These are phyloP conservation scores for Chaetomium olivaceum DNA, from an alignment of 2,329 filamentous ascomycete genomes.

Conservation along the genomic window DNA sequence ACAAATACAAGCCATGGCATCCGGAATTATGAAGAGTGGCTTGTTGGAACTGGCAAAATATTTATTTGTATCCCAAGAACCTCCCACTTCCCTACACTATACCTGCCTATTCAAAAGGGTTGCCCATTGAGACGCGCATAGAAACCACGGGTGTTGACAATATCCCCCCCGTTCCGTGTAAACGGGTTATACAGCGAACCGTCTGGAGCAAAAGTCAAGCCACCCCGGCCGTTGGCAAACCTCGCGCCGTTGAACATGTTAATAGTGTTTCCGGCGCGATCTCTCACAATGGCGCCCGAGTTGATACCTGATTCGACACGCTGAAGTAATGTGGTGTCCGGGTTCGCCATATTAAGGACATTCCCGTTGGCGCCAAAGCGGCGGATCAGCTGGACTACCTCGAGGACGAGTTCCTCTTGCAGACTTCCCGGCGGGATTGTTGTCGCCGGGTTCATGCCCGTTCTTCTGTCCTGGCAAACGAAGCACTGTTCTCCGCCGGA, in stretches of 20 bases:
- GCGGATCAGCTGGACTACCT: not conserved
- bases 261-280: not conserved
- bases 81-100: not conserved
- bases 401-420: not conserved
- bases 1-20: too few species aligned
- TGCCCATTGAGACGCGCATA: not conserved
- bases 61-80: not conserved
- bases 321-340: not conserved
- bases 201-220: not conserved
- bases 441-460: not conserved
- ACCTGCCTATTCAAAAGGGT: not conserved
- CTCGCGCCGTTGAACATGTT: not conserved
- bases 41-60: not conserved
- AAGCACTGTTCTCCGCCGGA: not conserved
- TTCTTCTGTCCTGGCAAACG: not conserved
- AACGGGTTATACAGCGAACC: not conserved
- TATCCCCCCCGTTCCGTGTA: not conserved
- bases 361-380: not conserved
- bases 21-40: too few species aligned
- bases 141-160: not conserved
- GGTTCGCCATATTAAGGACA: not conserved
- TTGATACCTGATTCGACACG: not conserved
- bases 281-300: not conserved
- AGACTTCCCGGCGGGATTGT: not conserved
- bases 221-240: not conserved